Evolutionary conservation across 768 basidiomycete species (phyloP), one percentile per base, ranked within the genome.

Genomic region (Chalciporus pseudorubinellus): DNA sequence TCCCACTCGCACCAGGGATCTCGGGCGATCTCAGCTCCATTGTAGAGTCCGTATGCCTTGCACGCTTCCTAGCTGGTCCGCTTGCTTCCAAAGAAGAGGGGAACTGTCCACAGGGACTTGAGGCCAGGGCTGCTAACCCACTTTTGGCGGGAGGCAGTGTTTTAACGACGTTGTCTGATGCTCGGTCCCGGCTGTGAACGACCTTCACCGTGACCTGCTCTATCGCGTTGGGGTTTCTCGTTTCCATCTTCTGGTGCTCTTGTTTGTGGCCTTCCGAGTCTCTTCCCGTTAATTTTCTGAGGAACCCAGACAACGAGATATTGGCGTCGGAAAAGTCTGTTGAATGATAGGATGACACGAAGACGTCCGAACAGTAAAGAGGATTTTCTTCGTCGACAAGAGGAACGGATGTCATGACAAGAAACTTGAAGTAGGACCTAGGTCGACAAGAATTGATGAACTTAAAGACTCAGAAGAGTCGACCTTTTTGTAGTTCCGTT

Each of bases 301-400:
- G 36, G 44, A 43, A 49, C 31, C 52, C 22, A n/a, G 29, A 41
- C 11, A 53, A 11, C n/a, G 52, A 44, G 16, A 39, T 16, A 36
- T 53, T 31, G 9, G 18, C 26, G 42, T 47, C 56, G 43, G 18
- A 26, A 26, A 26, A 47, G 41, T 38, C 26, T 14, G 45, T 19
- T 20, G 6, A 3, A 14, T n/a, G n/a, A n/a, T 12, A 10, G 52
- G 36, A 61, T 52, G 44, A 46, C 55, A 49, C 48, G 43, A 58
- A 51, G 51, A 61, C 51, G 20, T 71, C 59, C 13, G 82, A 81
- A 53, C 82, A 84, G 64, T 83, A 84, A 39, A 78, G 70, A 6
- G 83, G 82, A 51, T 84, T 84, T 22, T 77, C 68, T n/a, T 72
- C 62, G 65, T 83, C 80, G 22, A 79, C 61, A 16, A 72, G 50